phyloP scores from a whole-genome alignment of 1,284 basidiomycete species.

The Inonotus obliquus region DNA sequence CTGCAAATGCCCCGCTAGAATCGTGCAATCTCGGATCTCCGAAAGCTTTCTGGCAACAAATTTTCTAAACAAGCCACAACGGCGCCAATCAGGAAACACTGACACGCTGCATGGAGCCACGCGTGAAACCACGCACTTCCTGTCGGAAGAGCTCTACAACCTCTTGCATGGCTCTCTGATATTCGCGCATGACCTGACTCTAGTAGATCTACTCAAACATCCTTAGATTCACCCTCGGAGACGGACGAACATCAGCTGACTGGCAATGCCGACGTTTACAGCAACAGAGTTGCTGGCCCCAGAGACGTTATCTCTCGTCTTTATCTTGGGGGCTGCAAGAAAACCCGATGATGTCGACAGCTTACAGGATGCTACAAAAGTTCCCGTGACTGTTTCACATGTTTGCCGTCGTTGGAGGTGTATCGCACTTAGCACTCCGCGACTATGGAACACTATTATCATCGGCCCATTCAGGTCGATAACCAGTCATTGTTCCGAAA shows the following conservation, averaged over 20 bases:
- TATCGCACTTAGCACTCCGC: slow-evolving; percentile 41
- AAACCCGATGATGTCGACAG: background rate
- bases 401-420: slow-evolving; percentile 48
- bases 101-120: background rate
- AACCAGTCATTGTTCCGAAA: background rate
- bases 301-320: slow-evolving; percentile 12
- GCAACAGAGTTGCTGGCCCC: background rate
- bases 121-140: too few relatives aligned
- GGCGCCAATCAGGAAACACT: background rate
- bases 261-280: background rate
- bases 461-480: slow-evolving; percentile 32
- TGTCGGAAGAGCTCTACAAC: too few relatives aligned
- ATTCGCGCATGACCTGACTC: too few relatives aligned
- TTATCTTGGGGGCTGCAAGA: background rate
- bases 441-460: slow-evolving; percentile 50
- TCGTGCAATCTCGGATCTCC: background rate
- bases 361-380: background rate
- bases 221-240: too few relatives aligned
- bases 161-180: too few relatives aligned
- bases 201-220: too few relatives aligned
- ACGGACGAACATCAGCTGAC: too few relatives aligned
- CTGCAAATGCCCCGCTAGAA: background rate
- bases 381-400: slow-evolving; percentile 39
- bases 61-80: background rate
- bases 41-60: background rate